phyloP scores from a whole-genome alignment of 306 rosid genomes.

The Vigna reflexopilosa region DNA sequence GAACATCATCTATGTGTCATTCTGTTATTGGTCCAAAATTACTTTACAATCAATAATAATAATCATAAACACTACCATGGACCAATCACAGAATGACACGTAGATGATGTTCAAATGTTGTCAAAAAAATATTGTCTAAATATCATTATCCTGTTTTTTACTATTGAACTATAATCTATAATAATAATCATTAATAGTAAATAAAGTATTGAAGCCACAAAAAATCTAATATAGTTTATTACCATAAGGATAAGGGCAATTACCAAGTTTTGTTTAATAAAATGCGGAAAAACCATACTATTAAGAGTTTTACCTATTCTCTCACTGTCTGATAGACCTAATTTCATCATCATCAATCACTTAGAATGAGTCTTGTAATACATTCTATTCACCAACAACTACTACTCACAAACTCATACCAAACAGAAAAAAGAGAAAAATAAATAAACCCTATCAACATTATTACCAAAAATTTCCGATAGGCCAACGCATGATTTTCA shows the following conservation, averaged over 20 bases:
- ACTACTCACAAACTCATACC: conserved; percentile 52
- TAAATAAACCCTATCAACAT: conserved; percentile 46
- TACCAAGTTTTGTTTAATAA: neutral
- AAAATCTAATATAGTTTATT: neutral
- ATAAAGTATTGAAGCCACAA: neutral
- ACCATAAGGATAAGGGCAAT: neutral
- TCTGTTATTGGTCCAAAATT: too few species aligned
- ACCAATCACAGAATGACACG: too few species aligned
- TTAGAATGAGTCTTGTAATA: conserved; percentile 17
- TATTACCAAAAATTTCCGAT: conserved; percentile 19
- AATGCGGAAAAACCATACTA: neutral
- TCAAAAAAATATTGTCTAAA: too few species aligned
- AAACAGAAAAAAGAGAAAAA: conserved; percentile 11
- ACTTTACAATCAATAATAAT: too few species aligned
- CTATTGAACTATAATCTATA: too few species aligned
- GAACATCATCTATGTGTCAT: too few species aligned
- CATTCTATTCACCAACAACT: conserved; percentile 47
- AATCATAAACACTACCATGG: too few species aligned
- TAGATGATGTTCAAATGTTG: too few species aligned
- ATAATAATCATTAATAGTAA: neutral
- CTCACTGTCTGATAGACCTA: conserved; percentile 52
- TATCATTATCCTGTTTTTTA: too few species aligned
- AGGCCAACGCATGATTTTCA: conserved; percentile 27
- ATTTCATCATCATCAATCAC: conserved; percentile 51
- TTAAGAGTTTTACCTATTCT: neutral